These are phyloP conservation scores for Taphrina betulina DNA, from an alignment of 1,139 yeast genomes.

Conservation along the genomic window DNA sequence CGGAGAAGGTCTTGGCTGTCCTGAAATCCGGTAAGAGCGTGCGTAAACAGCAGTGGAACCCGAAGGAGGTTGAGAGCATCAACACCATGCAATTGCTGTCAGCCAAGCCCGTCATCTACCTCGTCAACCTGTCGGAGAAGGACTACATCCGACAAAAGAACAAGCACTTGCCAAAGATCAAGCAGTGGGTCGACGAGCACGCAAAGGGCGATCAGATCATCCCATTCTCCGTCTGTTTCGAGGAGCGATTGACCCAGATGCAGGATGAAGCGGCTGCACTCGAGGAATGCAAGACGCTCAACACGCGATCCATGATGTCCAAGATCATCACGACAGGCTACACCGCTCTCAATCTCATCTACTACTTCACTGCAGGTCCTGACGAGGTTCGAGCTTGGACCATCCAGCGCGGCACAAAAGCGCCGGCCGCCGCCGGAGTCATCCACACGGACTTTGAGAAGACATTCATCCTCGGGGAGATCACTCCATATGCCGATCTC, in stretches of 20 bases:
- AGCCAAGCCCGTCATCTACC: slow-evolving; percentile 93
- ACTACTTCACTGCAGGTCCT: slow-evolving; percentile 90
- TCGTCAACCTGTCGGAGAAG: slow-evolving; percentile 88
- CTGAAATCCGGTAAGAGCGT: slow-evolving; percentile 75
- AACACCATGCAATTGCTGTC: slow-evolving; percentile 78
- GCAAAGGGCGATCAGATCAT: slow-evolving; percentile 94
- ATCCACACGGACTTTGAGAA: slow-evolving; percentile 67
- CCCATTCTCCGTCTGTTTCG: slow-evolving; percentile 89
- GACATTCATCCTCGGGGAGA: slow-evolving; percentile 58
- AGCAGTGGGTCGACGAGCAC: slow-evolving; percentile 93
- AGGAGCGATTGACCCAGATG: slow-evolving; percentile 89
- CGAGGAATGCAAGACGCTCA: slow-evolving; percentile 82
- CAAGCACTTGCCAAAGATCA: slow-evolving; percentile 84
- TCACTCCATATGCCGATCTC: slow-evolving; percentile 80
- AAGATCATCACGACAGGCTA: slow-evolving; percentile 77
- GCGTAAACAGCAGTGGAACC: slow-evolving; percentile 85
- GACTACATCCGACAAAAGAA: slow-evolving; percentile 97
- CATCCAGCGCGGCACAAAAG: slow-evolving; percentile 69
- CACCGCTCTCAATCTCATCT: slow-evolving; percentile 63
- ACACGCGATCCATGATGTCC: slow-evolving; percentile 83
- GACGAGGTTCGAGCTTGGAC: slow-evolving; percentile 94
- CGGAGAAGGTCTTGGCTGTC: slow-evolving; percentile 68
- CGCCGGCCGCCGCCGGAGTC: slow-evolving; percentile 92
- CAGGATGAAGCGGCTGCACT: slow-evolving; percentile 87
- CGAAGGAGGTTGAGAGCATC: slow-evolving; percentile 85